Base-by-base conservation (phyloP, 768 basidiomycete species). In the Psilocybe sp. region DNA sequence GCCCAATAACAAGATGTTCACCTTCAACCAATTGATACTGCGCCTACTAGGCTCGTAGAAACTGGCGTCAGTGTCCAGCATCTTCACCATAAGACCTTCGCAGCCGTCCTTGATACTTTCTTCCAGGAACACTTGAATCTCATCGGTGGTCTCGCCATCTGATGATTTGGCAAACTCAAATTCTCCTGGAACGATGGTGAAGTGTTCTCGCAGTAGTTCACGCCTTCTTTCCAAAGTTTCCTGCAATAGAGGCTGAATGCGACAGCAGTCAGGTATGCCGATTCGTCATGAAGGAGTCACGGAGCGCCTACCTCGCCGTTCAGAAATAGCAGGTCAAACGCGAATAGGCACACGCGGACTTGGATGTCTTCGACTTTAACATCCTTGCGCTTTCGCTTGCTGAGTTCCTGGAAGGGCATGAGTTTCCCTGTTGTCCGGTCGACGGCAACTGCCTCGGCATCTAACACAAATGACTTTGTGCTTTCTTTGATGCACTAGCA, bases 41-140 rank as follows among this genome's bases (percentile, higher is more conserved):
- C 97, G 76, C 50, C 96, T 74, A 66, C 92, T 96, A 8, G 97
- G 97, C 68, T 98, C 95, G 63, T 99, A 99, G 60, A 81, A 91
- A 66, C 93, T 92, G 6, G 87, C 90, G 35, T 92, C 87, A 40
- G 82, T 87, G 37, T 96, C 92, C 14, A 99, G 73, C 93, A 97
- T 96, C 74, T 99, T 99, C 51, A 99, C 92, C 97, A 99, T 99
- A 40, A 99, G 79, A 9, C 97, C 97, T 67, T 99, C 97, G 64
- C 97, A 98, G 1, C 96, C 94, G 64, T 98, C 97, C 65, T 94
- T 98, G 57, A 99, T 92, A 66, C 91, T 94, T 57, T 94, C 90
- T 64, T 98, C 96, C 8, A 99, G 72, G 77, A 99, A 98, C 1
- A 79, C 65, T 63, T 97, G 93, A 41, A 99, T 98, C 60, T 97